Evolutionary conservation across 257 asterid genomes (phyloP).

Genomic region (Asclepias syriaca): DNA sequence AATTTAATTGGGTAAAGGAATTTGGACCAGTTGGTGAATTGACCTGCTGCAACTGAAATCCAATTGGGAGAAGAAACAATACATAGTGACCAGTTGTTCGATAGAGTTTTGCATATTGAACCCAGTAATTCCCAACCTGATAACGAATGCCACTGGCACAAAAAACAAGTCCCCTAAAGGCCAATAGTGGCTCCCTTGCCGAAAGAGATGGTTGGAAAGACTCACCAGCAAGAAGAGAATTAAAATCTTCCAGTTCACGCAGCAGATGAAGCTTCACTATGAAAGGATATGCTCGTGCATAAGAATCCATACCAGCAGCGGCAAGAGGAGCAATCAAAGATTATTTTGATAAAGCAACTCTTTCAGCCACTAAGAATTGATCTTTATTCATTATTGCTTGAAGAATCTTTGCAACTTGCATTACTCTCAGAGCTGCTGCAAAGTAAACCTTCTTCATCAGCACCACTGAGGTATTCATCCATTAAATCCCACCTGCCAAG

Average conservation of each 20-base stretch:
- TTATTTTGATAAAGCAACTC: conserved; percentile 74
- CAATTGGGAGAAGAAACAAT: conserved; percentile 3
- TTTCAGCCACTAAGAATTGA: conserved; percentile 65
- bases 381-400: conserved; percentile 89
- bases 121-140: conserved; percentile 88
- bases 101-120: conserved; percentile 91
- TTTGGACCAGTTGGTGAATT: conserved; percentile 32
- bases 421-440: conserved; percentile 94
- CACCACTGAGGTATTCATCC: conserved; percentile 81
- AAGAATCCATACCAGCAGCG: conserved; percentile 99
- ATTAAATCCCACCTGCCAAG: conserved; percentile 99
- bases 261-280: conserved; percentile 96
- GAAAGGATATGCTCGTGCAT: conserved; percentile 92
- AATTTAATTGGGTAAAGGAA: conserved; percentile 27
- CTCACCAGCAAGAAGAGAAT: conserved; percentile 68
- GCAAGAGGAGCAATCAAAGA: conserved; percentile 98
- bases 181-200: conserved; percentile 98
- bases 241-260: conserved; percentile 89
- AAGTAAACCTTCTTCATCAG: conserved; percentile 79
- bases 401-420: conserved; percentile 94
- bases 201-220: conserved; percentile 94
- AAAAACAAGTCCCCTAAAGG: conserved; percentile 86
- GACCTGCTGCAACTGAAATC: conserved; percentile 30
- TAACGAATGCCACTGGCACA: conserved; percentile 67
- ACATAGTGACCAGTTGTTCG: conserved; percentile 36